These are phyloP conservation scores for Clavaria fumosa DNA, from an alignment of 768 basidiomycete genomes.

Conservation along the genomic window DNA sequence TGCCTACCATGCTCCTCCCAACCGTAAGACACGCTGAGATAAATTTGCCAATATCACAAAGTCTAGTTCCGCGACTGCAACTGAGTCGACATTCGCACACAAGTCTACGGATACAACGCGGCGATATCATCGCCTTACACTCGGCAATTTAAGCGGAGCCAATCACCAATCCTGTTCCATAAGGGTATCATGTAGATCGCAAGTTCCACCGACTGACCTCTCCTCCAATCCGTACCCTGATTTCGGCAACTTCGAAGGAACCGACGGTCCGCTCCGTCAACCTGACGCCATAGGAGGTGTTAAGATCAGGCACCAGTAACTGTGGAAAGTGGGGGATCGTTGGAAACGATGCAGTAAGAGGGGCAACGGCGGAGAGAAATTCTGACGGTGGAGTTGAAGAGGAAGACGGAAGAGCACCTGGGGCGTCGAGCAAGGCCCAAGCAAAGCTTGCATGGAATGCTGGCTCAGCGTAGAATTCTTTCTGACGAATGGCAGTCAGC, in stretches of 20 bases:
- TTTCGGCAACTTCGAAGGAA: slow-evolving; percentile 33
- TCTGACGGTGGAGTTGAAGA: slow-evolving; percentile 8
- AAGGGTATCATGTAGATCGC: no score
- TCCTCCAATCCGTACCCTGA: slow-evolving; percentile 61
- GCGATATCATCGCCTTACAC: no score
- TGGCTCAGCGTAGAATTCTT: slow-evolving; percentile 65
- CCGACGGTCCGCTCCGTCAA: slow-evolving; percentile 31
- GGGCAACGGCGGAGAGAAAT: slow-evolving; percentile 7
- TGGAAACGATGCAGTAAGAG: slow-evolving; percentile 27
- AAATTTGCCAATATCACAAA: no score
- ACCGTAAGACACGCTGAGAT: no score
- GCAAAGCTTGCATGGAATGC: slow-evolving; percentile 83
- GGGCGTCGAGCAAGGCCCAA: slow-evolving; percentile 56
- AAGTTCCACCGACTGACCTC: slow-evolving; percentile 34
- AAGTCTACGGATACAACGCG: no score
- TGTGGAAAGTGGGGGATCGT: slow-evolving; percentile 38
- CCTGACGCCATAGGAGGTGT: slow-evolving; percentile 26
- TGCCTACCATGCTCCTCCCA: no score
- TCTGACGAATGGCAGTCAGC: slow-evolving; percentile 48
- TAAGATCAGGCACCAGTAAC: slow-evolving; percentile 32
- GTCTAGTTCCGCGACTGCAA: no score
- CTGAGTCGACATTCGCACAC: no score
- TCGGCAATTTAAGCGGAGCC: no score
- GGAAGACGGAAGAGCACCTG: slow-evolving; percentile 9
- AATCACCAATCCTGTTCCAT: slow-evolving; percentile 3